These are phyloP conservation scores for Calonectria pauciramosa DNA, from an alignment of 2,329 filamentous ascomycete genomes.

Conservation along the genomic window DNA sequence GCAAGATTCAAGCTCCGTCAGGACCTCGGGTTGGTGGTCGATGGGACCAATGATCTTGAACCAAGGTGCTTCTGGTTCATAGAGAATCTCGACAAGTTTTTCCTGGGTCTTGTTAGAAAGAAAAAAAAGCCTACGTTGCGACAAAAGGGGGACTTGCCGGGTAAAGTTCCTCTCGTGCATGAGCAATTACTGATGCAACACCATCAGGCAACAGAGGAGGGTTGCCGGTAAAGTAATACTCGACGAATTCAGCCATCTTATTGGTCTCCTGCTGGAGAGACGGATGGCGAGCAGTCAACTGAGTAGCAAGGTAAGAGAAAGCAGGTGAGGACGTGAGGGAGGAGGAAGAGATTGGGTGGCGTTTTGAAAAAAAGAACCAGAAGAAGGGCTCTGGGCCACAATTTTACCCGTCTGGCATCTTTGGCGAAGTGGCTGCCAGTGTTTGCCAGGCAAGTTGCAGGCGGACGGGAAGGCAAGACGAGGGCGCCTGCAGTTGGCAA, in stretches of 20 bases:
- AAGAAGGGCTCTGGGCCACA: neutral
- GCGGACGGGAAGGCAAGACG: constrained; percentile 1
- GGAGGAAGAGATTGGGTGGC: neutral
- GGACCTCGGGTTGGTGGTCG: constrained; percentile 29
- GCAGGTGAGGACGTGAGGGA: neutral
- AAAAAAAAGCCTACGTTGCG: neutral
- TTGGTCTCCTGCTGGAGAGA: neutral
- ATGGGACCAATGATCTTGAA: constrained; percentile 49
- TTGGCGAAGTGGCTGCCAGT: neutral
- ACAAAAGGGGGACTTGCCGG: constrained; percentile 27
- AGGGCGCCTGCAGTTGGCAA: neutral
- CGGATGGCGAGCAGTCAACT: neutral
- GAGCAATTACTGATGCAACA: constrained; percentile 44
- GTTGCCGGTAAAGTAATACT: constrained; percentile 53
- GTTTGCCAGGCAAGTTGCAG: constrained; percentile 21
- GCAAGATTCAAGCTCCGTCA: constrained; percentile 33
- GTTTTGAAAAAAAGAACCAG: neutral
- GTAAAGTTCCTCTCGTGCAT: constrained; percentile 17
- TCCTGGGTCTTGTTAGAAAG: neutral
- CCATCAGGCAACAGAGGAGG: constrained; percentile 50
- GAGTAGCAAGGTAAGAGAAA: neutral
- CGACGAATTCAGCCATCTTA: constrained; percentile 38
- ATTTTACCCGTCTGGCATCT: neutral
- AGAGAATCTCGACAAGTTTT: constrained; percentile 50
- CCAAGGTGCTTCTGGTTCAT: constrained; percentile 53